phyloP scores from a whole-genome alignment of 805 yeast species.

The Schwanniomyces occidentalis region DNA sequence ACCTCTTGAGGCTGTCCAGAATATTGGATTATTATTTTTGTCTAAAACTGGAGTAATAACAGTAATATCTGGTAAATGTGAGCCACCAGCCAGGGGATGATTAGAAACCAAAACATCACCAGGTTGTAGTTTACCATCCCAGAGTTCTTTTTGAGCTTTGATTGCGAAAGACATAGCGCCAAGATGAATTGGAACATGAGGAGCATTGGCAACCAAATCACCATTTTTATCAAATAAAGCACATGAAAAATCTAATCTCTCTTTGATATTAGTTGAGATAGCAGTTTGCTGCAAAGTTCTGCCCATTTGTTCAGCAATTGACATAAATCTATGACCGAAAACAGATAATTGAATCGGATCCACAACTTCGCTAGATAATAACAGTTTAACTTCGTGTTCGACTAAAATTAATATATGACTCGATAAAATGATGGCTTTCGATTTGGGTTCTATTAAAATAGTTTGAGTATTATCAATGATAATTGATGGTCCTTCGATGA shows the following conservation, averaged over 20 bases:
- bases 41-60: slow-evolving; percentile 81
- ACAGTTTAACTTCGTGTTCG: slow-evolving; percentile 20
- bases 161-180: slow-evolving; percentile 52
- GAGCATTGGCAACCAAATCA: slow-evolving; percentile 48
- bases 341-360: slow-evolving; percentile 42
- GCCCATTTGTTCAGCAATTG: slow-evolving; percentile 46
- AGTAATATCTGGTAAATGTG: slow-evolving; percentile 56
- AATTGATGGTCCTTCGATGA: slow-evolving; percentile 21
- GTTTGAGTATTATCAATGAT: slow-evolving; percentile 34
- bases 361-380: slow-evolving; percentile 25
- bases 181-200: slow-evolving; percentile 46
- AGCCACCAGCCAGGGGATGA: slow-evolving; percentile 37
- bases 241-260: slow-evolving; percentile 46
- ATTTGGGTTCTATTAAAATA: slow-evolving; percentile 31
- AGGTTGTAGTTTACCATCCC: slow-evolving; percentile 39
- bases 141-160: slow-evolving; percentile 38
- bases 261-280: slow-evolving; percentile 46
- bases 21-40: slow-evolving; percentile 50
- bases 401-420: slow-evolving; percentile 33
- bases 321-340: slow-evolving; percentile 43
- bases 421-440: slow-evolving; percentile 28
- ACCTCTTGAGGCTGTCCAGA: slow-evolving; percentile 87
- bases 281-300: slow-evolving; percentile 45
- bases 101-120: slow-evolving; percentile 47
- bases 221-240: slow-evolving; percentile 44